phyloP scores from a whole-genome alignment of 306 rosid species.

The Senna tora region DNA sequence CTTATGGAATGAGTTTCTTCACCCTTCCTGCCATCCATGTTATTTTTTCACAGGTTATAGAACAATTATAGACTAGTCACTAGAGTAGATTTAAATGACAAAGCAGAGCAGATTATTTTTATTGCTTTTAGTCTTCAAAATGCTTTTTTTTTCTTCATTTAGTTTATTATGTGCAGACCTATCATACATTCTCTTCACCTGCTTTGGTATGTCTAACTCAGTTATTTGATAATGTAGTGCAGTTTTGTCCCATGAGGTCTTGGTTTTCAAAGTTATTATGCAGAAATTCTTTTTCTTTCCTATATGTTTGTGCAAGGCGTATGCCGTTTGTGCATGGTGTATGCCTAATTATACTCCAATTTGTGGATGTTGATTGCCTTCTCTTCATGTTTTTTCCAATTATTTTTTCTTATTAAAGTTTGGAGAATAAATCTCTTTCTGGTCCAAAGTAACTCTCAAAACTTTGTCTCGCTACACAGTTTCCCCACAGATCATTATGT shows the following conservation, averaged over 20 bases:
- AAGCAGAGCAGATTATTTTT: not conserved
- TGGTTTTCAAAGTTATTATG: not conserved
- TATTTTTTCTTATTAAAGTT: not conserved
- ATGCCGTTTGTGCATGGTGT: not conserved
- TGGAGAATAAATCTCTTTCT: not conserved
- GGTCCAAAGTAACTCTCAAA: not conserved
- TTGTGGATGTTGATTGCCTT: not conserved
- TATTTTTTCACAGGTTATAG: slow-evolving; percentile 14
- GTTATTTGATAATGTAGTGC: not conserved
- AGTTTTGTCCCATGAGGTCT: not conserved
- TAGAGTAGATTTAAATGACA: not conserved
- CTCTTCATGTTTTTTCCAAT: not conserved
- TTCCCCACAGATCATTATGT: not conserved
- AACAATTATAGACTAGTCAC: slow-evolving; percentile 5
- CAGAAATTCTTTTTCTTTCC: not conserved
- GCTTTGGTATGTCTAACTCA: not conserved
- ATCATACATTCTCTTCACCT: not conserved
- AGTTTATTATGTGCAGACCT: not conserved
- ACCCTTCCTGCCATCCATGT: not conserved
- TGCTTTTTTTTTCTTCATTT: not conserved
- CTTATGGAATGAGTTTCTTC: slow-evolving; percentile 6
- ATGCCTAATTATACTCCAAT: not conserved
- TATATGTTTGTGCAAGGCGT: not conserved
- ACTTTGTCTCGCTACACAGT: not conserved
- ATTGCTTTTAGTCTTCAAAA: not conserved